phyloP scores from a whole-genome alignment of 208 protist species.

The Crithidia thermophila region DNA sequence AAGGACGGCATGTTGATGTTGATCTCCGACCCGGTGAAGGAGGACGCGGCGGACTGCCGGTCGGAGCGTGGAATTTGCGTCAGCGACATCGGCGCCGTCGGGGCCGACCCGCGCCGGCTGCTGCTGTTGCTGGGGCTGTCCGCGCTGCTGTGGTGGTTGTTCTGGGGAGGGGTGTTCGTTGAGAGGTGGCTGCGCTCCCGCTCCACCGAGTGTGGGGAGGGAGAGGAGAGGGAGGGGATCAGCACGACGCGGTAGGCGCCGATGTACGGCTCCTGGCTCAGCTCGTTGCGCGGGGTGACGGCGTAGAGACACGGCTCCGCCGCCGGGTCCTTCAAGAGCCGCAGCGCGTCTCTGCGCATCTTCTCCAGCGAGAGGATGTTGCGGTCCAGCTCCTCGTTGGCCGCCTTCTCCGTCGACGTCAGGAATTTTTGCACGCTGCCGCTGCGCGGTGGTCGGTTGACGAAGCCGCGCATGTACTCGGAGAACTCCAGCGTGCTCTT shows the following conservation, averaged over 20 bases:
- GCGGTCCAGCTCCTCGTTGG: constrained; percentile 7
- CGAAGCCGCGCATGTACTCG: constrained; percentile 15
- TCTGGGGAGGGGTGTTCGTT: too few species aligned
- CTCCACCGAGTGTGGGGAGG: neutral
- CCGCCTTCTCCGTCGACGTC: constrained; percentile 4
- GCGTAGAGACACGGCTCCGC: constrained; percentile 29
- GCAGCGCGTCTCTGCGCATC: constrained; percentile 20
- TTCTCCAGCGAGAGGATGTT: constrained; percentile 13
- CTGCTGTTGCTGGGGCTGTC: too few species aligned
- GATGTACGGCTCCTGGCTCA: constrained; percentile 8
- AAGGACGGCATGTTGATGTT: constrained; percentile 10
- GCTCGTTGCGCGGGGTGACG: constrained; percentile 6
- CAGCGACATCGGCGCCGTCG: too few species aligned
- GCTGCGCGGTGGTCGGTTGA: constrained; percentile 30
- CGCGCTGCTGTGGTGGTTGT: too few species aligned
- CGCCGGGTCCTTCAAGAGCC: constrained; percentile 22
- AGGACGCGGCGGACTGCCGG: neutral
- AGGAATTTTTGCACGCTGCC: constrained; percentile 43
- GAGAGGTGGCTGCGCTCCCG: neutral
- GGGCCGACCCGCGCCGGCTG: too few species aligned
- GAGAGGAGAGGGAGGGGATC: neutral
- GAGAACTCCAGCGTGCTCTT: constrained; percentile 18
- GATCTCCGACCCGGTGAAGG: neutral
- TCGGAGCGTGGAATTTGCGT: too few species aligned
- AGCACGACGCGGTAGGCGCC: constrained; percentile 11